A percentile compares a stretch with the other conserved stretches of the same genome.
Evolutionary conservation across 768 basidiomycete genomes (phyloP).

Genomic region (Suillus decipiens): DNA sequence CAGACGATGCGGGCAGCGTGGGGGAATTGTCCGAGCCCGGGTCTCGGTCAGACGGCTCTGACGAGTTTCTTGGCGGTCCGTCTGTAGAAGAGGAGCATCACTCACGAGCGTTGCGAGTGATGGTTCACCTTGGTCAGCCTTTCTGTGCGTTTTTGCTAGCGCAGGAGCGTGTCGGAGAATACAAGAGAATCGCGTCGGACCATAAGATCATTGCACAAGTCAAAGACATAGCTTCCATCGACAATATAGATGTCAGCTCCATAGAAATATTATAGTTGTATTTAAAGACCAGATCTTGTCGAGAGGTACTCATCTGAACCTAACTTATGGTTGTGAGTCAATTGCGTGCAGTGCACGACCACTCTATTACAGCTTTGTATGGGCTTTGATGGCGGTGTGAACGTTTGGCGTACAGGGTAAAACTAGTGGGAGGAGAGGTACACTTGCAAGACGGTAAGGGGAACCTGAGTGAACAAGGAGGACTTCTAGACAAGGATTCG

Average conservation of each 20-base stretch:
- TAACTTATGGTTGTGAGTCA: background rate
- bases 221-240: background rate
- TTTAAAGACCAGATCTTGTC: background rate
- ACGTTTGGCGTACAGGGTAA: no score
- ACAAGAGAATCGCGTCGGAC: constrained; percentile 2
- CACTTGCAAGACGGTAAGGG: no score
- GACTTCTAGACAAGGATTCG: no score
- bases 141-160: background rate
- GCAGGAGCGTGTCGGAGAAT: background rate
- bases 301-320: background rate
- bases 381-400: no score
- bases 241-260: background rate
- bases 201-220: background rate
- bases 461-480: no score
- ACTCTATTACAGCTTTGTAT: no score
- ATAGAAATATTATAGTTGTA: background rate
- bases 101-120: background rate
- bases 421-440: no score
- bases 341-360: no score
- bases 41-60: background rate
- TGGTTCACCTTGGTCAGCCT: background rate
- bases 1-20: background rate
- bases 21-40: background rate
- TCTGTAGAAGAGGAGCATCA: background rate
- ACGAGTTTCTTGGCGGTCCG: background rate